Evolutionary conservation across 768 basidiomycete genomes (phyloP), one percentile per base, ranked within the genome.

Genomic region (Vararia minispora): DNA sequence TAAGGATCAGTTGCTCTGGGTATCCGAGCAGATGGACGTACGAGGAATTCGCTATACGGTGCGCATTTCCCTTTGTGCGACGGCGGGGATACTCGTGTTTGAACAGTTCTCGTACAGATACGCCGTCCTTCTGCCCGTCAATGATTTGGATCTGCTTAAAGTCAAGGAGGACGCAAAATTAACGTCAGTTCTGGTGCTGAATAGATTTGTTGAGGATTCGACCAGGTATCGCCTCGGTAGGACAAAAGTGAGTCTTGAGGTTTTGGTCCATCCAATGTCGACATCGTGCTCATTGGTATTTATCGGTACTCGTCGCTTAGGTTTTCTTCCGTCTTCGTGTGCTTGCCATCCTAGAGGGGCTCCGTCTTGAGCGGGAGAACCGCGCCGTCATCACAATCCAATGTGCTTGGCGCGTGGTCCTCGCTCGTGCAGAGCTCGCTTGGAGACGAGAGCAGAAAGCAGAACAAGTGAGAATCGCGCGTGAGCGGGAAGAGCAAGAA

Each of bases 261-360:
- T n/a, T n/a, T n/a, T n/a, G n/a, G n/a, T n/a, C n/a, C n/a, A n/a
- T n/a, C n/a, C n/a, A n/a, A n/a, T n/a, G n/a, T n/a, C n/a, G n/a
- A n/a, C n/a, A n/a, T n/a, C n/a, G n/a, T n/a, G n/a, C n/a, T n/a
- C n/a, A n/a, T n/a, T n/a, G n/a, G n/a, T n/a, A n/a, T n/a, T n/a
- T n/a, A n/a, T n/a, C n/a, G n/a, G n/a, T n/a, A n/a, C n/a, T n/a
- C n/a, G n/a, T n/a, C n/a, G n/a, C n/a, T n/a, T n/a, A n/a, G 64
- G 97, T 99, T 49, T 99, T 99, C 66, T 98, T 99, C 73, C 78
- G 95, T 43, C 91, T 95, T 10, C 95, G 95, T 46, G 97, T 98
- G 90, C 80, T 99, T 40, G 94, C 95, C 18, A 83, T 85, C 6
- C 70, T 99, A 31, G 95, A 99, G 62, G 76, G 86, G 12, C 69